Evolutionary conservation across 2,329 filamentous ascomycete genomes (phyloP).

Genomic region (Daldinia sp.): DNA sequence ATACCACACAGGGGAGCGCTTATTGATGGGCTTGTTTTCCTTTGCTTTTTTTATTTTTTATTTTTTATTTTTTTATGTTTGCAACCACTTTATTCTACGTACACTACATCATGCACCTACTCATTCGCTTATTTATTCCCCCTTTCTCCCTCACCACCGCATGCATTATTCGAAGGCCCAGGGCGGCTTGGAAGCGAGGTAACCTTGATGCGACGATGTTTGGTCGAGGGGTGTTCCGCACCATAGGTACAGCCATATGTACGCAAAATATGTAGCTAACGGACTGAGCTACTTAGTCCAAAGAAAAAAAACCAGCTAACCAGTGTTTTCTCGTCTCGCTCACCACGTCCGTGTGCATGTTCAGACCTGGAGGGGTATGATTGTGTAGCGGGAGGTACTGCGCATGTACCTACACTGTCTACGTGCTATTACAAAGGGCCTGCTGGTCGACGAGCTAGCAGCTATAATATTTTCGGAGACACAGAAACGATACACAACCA

Average conservation of each 20-base stretch:
- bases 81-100: neutral
- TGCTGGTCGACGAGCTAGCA: no score
- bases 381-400: neutral
- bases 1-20: conserved; percentile 39
- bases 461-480: no score
- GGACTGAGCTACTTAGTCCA: neutral
- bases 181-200: neutral
- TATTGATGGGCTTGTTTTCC: conserved; percentile 22
- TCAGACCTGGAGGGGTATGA: neutral
- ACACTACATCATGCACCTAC: conserved; percentile 15
- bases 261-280: conserved; percentile 2
- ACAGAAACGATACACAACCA: no score
- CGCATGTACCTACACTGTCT: neutral
- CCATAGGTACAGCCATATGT: neutral
- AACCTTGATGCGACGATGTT: neutral
- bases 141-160: neutral
- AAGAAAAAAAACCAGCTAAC: neutral
- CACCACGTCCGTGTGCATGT: neutral
- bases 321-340: neutral
- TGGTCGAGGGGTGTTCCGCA: neutral
- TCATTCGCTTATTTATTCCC: conserved; percentile 32
- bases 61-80: conserved; percentile 8
- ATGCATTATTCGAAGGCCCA: neutral
- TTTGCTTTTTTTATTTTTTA: conserved; percentile 25
- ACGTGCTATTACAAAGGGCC: neutral